Base-by-base conservation (phyloP, 192 early-diverging fungal genomes). In the Mortierella antarctica region DNA sequence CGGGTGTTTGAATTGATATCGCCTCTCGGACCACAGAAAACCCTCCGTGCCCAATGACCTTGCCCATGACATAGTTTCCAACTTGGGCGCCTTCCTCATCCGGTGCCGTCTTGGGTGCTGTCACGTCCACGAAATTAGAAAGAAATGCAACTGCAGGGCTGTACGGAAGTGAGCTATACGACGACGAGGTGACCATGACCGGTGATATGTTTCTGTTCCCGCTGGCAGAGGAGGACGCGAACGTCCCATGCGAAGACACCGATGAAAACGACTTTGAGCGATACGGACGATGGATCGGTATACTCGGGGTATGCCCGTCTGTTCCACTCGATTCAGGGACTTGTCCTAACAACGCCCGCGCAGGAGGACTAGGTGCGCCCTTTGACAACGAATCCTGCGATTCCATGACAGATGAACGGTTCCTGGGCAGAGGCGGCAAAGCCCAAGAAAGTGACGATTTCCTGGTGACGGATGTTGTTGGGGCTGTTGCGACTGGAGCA, bases 1-100 rank as follows among this genome's bases (percentile, higher is more conserved):
- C 46, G 6, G 9, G 18, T 42, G 67, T 70, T 48, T 60, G 49
- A 21, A 17, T 83, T 74, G 8, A 85, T 75, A 17, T 75, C 67
- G 88, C 95, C 71, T 93, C 89, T 55, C 90, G 90, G 13, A 96
- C 95, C 21, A 86, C 71, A 10, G 93, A 93, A 64, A 94, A 96
- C 7, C 92, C 91, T 21, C 95, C 95, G 48, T 84, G 78, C 13
- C 93, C 95, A 73, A 95, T 89, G 41, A 91, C 78, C 18, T 85
- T 85, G 23, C 89, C 90, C 39, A 96, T 65, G 7, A 90, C 68
- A 66, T 89, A 96, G 44, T 92, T 87, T 11, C 91, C 92, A 40
- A 95, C 86, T 57, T 92, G 85, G 57, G 94, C 91, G 13, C 95
- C 95, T 41, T 90, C 88, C n/a, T 84, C 76, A 71, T 93, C 89